Conservation (phyloP, 306 rosid genomes). For the Cucumis cinereus region DNA sequence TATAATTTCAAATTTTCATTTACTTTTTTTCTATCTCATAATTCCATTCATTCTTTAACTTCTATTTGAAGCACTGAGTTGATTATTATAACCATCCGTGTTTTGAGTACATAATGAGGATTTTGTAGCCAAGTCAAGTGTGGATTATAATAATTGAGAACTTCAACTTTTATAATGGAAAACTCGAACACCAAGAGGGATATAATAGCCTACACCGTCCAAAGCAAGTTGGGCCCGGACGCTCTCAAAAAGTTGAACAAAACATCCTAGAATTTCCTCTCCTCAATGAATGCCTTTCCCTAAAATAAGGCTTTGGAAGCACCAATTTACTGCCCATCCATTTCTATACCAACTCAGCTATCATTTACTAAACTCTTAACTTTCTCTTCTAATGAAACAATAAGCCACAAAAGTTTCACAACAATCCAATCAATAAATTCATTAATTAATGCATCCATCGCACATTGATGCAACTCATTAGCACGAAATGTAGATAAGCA, state of each 20-base stretch:
- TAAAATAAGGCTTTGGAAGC: background rate
- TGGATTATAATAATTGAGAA: too few relatives aligned
- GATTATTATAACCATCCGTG: too few relatives aligned
- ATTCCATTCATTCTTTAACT: too few relatives aligned
- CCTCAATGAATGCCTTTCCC: background rate
- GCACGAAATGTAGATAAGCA: background rate
- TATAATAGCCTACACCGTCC: too few relatives aligned
- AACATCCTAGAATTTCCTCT: background rate
- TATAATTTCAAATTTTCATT: background rate
- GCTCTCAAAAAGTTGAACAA: background rate
- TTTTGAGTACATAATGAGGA: too few relatives aligned
- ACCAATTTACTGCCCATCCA: background rate
- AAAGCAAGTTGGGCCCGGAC: too few relatives aligned
- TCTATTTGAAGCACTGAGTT: too few relatives aligned
- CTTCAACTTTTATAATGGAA: too few relatives aligned
- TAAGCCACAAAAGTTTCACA: background rate
- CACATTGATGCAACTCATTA: background rate
- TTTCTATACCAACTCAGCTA: background rate
- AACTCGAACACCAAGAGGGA: too few relatives aligned
- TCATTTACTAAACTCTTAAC: background rate
- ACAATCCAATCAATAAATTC: background rate
- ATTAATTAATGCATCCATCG: background rate
- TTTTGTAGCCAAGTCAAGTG: too few relatives aligned
- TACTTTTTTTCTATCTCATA: background rate
- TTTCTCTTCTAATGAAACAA: background rate